A percentile compares a stretch with the other conserved stretches of the same genome.
phyloP scores from a whole-genome alignment of 1,139 yeast genomes.

The Candida freyschussii region DNA sequence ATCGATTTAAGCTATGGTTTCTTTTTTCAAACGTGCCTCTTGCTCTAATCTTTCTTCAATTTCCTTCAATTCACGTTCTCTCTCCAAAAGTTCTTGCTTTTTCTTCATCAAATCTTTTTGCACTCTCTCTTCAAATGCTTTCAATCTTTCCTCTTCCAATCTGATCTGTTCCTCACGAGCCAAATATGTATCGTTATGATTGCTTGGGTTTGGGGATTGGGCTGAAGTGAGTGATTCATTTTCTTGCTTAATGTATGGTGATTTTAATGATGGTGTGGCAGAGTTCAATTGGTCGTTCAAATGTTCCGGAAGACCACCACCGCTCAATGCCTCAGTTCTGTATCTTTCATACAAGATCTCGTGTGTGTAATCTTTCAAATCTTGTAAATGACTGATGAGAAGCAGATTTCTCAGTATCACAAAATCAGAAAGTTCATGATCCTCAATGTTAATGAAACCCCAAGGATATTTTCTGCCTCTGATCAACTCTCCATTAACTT shows the following conservation, averaged over 20 bases:
- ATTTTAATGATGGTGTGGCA: constrained; percentile 16
- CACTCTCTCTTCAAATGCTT: constrained; percentile 78
- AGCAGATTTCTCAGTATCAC: constrained; percentile 76
- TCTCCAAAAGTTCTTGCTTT: constrained; percentile 76
- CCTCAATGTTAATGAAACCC: constrained; percentile 89
- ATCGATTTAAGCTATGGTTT: constrained; percentile 7
- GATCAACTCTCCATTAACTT: constrained; percentile 55
- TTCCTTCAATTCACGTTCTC: constrained; percentile 84
- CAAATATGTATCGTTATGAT: constrained; percentile 42
- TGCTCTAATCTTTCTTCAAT: constrained; percentile 70
- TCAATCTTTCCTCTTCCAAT: constrained; percentile 73
- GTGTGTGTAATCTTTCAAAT: constrained; percentile 88
- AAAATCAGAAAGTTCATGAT: constrained; percentile 79
- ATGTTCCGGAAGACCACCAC: constrained; percentile 36
- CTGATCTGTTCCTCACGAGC: constrained; percentile 78
- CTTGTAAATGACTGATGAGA: constrained; percentile 89
- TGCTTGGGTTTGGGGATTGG: constrained; percentile 18
- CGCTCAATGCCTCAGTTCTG: constrained; percentile 82
- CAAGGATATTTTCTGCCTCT: constrained; percentile 91
- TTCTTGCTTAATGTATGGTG: constrained; percentile 24
- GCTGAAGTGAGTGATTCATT: constrained; percentile 23
- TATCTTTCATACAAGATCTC: constrained; percentile 88
- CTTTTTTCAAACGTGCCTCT: constrained; percentile 33
- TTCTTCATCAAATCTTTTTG: constrained; percentile 84
- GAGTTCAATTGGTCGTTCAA: constrained; percentile 17